These are phyloP conservation scores for Eucalyptus erythrocorys DNA, from an alignment of 345 rosid genomes.

Conservation along the genomic window DNA sequence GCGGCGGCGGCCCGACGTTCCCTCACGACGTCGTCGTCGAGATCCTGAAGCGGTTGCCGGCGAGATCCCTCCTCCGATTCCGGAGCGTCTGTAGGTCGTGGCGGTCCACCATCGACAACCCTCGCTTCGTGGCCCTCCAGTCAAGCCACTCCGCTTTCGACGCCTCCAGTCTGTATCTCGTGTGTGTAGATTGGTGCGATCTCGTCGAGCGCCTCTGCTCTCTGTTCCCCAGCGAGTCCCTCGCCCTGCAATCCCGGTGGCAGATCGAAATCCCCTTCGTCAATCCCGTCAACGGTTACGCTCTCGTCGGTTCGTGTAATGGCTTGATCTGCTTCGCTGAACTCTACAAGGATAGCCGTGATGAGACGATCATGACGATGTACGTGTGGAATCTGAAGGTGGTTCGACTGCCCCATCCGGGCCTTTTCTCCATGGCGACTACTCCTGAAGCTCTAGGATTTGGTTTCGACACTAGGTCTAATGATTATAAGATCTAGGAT, in stretches of 20 bases:
- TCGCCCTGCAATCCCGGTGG: background rate
- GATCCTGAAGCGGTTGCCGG: background rate
- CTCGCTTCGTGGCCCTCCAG: background rate
- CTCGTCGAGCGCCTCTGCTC: background rate
- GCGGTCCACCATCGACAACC: background rate
- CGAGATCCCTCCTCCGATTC: background rate
- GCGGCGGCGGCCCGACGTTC: background rate
- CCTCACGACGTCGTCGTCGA: no score
- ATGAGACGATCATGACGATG: background rate
- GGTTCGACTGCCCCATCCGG: background rate
- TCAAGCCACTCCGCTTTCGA: background rate
- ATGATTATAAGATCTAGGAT: background rate
- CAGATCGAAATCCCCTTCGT: background rate
- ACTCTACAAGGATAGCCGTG: rapidly evolving
- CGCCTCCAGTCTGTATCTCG: background rate
- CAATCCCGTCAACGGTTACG: no score
- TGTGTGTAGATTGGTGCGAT: background rate
- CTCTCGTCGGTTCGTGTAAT: background rate
- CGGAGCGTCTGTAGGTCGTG: background rate
- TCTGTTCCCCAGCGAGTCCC: background rate
- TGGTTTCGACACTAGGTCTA: background rate
- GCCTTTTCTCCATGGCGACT: background rate
- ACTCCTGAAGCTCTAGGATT: background rate
- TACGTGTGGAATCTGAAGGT: background rate
- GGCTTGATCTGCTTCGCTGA: background rate